These are phyloP conservation scores for Phytophthora lateralis DNA, from an alignment of 352 stramenopile species.

Conservation along the genomic window DNA sequence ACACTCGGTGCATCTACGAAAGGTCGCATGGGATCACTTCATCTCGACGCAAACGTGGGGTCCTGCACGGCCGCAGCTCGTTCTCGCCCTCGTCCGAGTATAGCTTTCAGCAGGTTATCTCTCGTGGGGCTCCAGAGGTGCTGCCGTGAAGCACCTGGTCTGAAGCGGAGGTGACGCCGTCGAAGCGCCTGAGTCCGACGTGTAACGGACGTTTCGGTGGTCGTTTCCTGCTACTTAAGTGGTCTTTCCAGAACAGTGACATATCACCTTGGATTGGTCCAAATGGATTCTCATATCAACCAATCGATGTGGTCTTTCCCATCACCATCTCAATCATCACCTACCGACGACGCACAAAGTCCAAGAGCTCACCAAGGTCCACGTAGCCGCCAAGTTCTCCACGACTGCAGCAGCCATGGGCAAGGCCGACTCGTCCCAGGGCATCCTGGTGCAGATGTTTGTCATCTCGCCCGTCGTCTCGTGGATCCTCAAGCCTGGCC, in stretches of 20 bases:
- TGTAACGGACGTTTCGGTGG: conserved; percentile 28
- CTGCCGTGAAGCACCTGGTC: background rate
- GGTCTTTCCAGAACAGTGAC: background rate
- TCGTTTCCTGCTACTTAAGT: background rate
- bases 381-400: conserved; percentile 11
- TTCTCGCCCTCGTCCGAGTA: background rate
- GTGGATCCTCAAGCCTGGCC: conserved; percentile 95
- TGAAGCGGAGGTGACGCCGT: background rate
- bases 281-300: conserved; percentile 2
- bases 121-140: background rate
- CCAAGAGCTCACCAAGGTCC: conserved; percentile 13
- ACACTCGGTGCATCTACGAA: background rate
- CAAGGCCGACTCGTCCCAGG: conserved; percentile 65
- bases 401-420: conserved; percentile 31
- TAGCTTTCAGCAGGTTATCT: background rate
- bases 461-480: conserved; percentile 90
- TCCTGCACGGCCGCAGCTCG: background rate
- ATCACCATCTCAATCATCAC: conserved; percentile 20
- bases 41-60: background rate
- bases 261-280: background rate
- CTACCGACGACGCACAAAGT: background rate
- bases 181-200: conserved; percentile 7
- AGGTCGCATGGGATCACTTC: background rate
- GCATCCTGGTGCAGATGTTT: conserved; percentile 75
- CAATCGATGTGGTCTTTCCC: conserved; percentile 11